Conservation (phyloP, 2,329 filamentous ascomycete genomes). For the Neofusicoccum umdonicola region DNA sequence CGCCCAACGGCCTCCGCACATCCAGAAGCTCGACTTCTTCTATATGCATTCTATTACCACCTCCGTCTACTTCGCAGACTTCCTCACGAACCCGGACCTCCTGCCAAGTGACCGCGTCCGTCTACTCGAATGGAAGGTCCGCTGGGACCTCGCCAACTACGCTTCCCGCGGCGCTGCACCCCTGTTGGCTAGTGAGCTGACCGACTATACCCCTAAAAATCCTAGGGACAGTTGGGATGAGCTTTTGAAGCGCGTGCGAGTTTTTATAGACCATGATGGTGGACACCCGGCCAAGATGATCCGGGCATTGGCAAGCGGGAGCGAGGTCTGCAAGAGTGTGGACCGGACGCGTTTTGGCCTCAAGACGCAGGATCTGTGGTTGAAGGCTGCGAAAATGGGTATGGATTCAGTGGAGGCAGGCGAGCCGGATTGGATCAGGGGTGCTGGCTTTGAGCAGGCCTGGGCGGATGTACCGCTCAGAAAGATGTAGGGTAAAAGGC, state of each 20-base stretch:
- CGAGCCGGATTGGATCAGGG: slow-evolving; percentile 59
- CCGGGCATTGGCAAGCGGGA: slow-evolving; percentile 65
- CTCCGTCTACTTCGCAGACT: slow-evolving; percentile 68
- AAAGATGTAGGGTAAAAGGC: neutral
- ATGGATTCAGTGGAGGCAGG: slow-evolving; percentile 60
- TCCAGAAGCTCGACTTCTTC: slow-evolving; percentile 79
- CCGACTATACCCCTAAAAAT: neutral
- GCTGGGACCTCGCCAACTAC: slow-evolving; percentile 72
- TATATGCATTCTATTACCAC: slow-evolving; percentile 74
- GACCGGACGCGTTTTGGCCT: slow-evolving; percentile 30
- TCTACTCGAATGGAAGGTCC: slow-evolving; percentile 78
- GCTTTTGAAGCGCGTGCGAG: slow-evolving; percentile 47
- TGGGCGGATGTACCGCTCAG: slow-evolving; percentile 52
- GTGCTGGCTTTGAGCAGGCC: slow-evolving; percentile 62
- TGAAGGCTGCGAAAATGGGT: slow-evolving; percentile 59
- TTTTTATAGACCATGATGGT: slow-evolving; percentile 59
- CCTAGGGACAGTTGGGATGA: slow-evolving; percentile 40
- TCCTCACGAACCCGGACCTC: slow-evolving; percentile 57
- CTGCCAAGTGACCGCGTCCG: slow-evolving; percentile 60
- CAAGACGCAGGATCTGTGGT: slow-evolving; percentile 55
- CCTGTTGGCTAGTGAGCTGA: slow-evolving; percentile 46
- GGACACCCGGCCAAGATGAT: slow-evolving; percentile 78
- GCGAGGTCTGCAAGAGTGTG: slow-evolving; percentile 41
- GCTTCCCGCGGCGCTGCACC: slow-evolving; percentile 64
- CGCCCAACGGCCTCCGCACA: slow-evolving; percentile 63